Conservation (phyloP, 2,329 filamentous ascomycete species). For the Xylariaceae sp. region DNA sequence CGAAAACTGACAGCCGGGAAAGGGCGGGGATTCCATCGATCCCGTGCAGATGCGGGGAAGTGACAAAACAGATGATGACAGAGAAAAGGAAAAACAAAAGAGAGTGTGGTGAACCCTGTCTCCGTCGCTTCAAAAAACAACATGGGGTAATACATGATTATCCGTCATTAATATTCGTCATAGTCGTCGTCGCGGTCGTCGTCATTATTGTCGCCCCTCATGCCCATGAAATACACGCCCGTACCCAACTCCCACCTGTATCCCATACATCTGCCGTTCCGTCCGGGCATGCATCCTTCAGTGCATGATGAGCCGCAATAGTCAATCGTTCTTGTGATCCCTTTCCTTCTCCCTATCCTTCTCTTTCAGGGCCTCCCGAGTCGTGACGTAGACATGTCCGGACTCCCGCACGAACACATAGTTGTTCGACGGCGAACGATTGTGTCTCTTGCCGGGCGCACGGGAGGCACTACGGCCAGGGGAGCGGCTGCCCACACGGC, state of each 20-base stretch:
- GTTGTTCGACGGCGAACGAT: constrained; percentile 23
- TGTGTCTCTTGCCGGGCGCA: constrained; percentile 22
- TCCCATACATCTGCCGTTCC: neutral
- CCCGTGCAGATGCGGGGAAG: neutral
- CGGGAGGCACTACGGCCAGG: constrained; percentile 26
- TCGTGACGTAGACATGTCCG: constrained; percentile 24
- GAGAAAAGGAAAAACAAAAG: constrained; percentile 10
- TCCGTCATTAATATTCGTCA: constrained; percentile 5
- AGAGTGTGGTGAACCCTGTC: constrained; percentile 7
- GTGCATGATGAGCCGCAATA: constrained; percentile 4
- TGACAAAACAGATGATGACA: neutral
- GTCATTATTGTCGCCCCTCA: constrained; percentile 1
- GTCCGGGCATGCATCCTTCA: neutral
- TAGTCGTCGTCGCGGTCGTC: constrained; percentile 6
- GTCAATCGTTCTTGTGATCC: constrained; percentile 9
- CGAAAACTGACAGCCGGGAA: neutral
- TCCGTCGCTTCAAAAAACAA: constrained; percentile 2
- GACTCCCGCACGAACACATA: constrained; percentile 26
- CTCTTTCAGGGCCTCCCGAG: constrained; percentile 23
- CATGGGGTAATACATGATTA: constrained; percentile 9
- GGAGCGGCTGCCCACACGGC: constrained; percentile 15
- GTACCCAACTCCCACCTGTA: neutral
- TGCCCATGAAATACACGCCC: neutral
- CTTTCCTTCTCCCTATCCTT: constrained; percentile 14
- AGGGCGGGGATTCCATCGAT: neutral